phyloP scores from a whole-genome alignment of 805 yeast species.

The Cyberlindnera nakhonratchasimensis region DNA sequence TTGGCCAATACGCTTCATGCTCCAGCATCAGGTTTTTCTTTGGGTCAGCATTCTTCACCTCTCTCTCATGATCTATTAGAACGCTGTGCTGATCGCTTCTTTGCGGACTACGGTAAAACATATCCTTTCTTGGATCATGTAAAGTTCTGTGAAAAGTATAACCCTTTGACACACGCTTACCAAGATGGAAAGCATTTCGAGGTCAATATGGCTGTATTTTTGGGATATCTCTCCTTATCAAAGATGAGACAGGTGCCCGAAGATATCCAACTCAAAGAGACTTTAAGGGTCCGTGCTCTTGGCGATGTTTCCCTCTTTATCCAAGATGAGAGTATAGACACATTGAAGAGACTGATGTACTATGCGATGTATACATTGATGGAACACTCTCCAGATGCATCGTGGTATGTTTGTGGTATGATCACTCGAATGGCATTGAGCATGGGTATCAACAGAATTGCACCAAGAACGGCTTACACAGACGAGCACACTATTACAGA shows the following conservation, averaged over 20 bases:
- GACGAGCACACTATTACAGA: slow-evolving; percentile 24
- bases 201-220: slow-evolving; percentile 49
- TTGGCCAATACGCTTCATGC: slow-evolving; percentile 6
- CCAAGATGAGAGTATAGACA: slow-evolving; percentile 37
- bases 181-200: slow-evolving; percentile 38
- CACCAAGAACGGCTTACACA: slow-evolving; percentile 6
- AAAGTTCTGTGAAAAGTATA: slow-evolving; percentile 26
- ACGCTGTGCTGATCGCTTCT: slow-evolving; percentile 27
- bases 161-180: slow-evolving; percentile 5
- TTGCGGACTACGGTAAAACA: slow-evolving; percentile 26
- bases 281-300: slow-evolving; percentile 41
- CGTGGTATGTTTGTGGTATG: slow-evolving; percentile 52
- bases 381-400: slow-evolving; percentile 45
- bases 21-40: slow-evolving; percentile 2
- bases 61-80: slow-evolving; percentile 1
- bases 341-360: slow-evolving; percentile 40
- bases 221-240: slow-evolving; percentile 50
- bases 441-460: slow-evolving; percentile 41
- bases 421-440: slow-evolving; percentile 42
- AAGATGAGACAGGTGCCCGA: slow-evolving; percentile 36
- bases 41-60: slow-evolving; percentile 1
- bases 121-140: slow-evolving; percentile 15
- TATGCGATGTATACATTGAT: slow-evolving; percentile 49
- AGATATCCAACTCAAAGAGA: slow-evolving; percentile 38
- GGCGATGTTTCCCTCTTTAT: slow-evolving; percentile 37